Conservation (phyloP, 108 stramenopile genomes). For the Cafeteria roenbergensis region DNA sequence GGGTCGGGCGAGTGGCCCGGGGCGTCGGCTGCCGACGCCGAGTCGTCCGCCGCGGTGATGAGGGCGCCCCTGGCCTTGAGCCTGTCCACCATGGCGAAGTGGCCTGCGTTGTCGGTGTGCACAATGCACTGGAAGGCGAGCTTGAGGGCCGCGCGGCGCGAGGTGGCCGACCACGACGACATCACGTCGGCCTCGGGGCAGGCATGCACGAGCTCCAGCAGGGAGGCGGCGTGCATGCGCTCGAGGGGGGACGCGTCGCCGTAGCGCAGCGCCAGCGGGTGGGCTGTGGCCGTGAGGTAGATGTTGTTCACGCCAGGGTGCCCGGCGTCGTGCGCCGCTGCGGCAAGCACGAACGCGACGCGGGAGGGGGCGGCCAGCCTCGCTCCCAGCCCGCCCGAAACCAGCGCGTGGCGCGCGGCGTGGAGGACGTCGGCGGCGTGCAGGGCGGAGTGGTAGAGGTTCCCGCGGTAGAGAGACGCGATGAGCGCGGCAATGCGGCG, state of each 20-base stretch:
- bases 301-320: slow-evolving; percentile 49
- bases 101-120: slow-evolving; percentile 1
- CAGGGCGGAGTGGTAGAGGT: slow-evolving; percentile 36
- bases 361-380: neutral
- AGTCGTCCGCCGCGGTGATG: too few species aligned
- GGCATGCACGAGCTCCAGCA: slow-evolving; percentile 28
- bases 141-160: neutral
- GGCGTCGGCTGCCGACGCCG: too few species aligned
- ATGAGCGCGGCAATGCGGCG: too few species aligned
- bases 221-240: slow-evolving; percentile 42
- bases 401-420: slow-evolving; percentile 29
- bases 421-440: slow-evolving; percentile 46
- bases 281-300: slow-evolving; percentile 36
- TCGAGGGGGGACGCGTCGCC: slow-evolving; percentile 39
- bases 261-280: slow-evolving; percentile 35
- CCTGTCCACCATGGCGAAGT: neutral
- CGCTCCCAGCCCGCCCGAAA: neutral
- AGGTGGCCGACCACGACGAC: neutral
- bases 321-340: slow-evolving; percentile 47
- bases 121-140: neutral
- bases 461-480: slow-evolving; percentile 2
- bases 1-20: too few species aligned
- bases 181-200: slow-evolving; percentile 13
- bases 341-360: slow-evolving; percentile 36
- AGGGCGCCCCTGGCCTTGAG: neutral